These are phyloP conservation scores for Wickerhamomyces sydowiorum DNA, from an alignment of 805 yeast species.

Conservation along the genomic window DNA sequence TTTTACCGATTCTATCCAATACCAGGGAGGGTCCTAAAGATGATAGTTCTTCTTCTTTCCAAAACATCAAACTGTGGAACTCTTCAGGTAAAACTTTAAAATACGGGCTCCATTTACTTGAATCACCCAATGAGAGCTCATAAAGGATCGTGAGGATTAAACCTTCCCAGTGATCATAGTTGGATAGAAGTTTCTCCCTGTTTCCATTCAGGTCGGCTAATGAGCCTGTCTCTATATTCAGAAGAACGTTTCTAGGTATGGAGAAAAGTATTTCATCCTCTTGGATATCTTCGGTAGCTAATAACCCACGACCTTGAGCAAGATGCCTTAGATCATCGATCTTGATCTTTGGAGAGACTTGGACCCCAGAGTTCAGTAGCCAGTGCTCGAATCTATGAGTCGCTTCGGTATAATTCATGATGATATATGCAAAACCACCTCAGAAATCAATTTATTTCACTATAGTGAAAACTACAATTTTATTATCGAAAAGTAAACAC, in stretches of 20 bases:
- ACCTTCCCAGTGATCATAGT: constrained; percentile 69
- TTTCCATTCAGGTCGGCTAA: constrained; percentile 30
- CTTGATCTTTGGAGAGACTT: constrained; percentile 48
- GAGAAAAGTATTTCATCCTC: constrained; percentile 62
- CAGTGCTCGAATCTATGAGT: constrained; percentile 41
- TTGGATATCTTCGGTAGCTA: constrained; percentile 56
- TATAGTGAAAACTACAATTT: too few species aligned
- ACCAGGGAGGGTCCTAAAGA: constrained; percentile 66
- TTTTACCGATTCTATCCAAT: constrained; percentile 63
- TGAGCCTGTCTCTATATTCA: constrained; percentile 56
- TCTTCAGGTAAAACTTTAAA: constrained; percentile 61
- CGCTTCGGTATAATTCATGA: constrained; percentile 16
- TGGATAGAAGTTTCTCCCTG: constrained; percentile 30
- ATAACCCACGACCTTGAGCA: constrained; percentile 73
- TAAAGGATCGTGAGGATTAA: constrained; percentile 63
- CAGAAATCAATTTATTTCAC: background rate
- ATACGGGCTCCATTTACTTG: constrained; percentile 65
- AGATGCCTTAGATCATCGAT: constrained; percentile 54
- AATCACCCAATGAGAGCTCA: constrained; percentile 42
- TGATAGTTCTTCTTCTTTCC: constrained; percentile 60
- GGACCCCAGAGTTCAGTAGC: constrained; percentile 36
- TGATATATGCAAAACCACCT: constrained; percentile 9
- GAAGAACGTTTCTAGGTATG: constrained; percentile 53
- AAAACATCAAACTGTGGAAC: constrained; percentile 71
- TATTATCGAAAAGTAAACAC: background rate